These are phyloP conservation scores for Isatis tinctoria DNA, from an alignment of 345 rosid genomes.

Conservation along the genomic window DNA sequence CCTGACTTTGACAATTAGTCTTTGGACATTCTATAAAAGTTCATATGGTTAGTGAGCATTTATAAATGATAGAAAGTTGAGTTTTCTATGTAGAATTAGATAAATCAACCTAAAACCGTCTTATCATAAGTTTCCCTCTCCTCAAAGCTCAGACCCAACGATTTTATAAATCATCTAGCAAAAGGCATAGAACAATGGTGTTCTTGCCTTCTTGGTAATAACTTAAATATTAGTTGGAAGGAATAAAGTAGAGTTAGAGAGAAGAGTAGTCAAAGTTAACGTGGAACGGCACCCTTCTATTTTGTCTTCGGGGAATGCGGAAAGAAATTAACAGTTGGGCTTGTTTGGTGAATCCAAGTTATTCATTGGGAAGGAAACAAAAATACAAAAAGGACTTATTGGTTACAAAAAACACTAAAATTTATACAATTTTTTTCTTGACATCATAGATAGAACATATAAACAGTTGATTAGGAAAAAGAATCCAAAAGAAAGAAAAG, in stretches of 20 bases:
- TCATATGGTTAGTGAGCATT: background rate
- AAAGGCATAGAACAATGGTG: background rate
- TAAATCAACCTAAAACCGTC: background rate
- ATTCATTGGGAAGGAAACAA: constrained; percentile 3
- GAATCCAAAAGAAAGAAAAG: background rate
- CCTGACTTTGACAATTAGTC: background rate
- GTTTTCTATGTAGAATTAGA: background rate
- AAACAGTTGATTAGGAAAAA: background rate
- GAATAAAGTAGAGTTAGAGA: background rate
- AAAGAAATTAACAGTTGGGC: background rate
- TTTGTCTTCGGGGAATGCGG: background rate
- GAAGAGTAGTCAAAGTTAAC: background rate
- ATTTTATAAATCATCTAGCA: background rate
- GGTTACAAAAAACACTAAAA: background rate
- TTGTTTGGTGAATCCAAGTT: background rate
- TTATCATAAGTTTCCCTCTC: background rate
- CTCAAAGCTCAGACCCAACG: background rate
- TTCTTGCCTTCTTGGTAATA: no score
- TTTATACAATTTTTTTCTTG: background rate
- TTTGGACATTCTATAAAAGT: background rate
- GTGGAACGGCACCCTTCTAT: background rate
- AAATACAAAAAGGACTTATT: background rate
- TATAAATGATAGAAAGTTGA: background rate
- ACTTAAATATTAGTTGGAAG: background rate
- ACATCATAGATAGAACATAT: background rate